These are phyloP conservation scores for Suillus subluteus DNA, from an alignment of 768 basidiomycete species.

Conservation along the genomic window DNA sequence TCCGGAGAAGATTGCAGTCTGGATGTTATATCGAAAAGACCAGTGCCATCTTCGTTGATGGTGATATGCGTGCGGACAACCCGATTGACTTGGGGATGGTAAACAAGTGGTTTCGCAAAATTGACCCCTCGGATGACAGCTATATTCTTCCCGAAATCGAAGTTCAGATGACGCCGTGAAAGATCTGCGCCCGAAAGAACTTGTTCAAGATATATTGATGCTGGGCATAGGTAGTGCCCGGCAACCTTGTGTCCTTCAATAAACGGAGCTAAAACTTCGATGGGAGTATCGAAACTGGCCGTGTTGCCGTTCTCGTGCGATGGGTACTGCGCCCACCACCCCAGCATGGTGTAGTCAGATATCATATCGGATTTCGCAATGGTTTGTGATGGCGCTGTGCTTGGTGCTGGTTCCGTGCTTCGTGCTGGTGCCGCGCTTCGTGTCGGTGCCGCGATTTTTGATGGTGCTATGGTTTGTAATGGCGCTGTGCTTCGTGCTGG, in stretches of 20 bases:
- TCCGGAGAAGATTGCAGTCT: slow-evolving; percentile 32
- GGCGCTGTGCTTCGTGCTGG: neutral
- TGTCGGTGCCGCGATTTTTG: neutral
- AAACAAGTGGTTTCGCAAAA: slow-evolving; percentile 61
- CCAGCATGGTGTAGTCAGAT: slow-evolving; percentile 41
- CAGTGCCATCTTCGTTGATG: slow-evolving; percentile 37
- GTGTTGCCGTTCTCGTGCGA: slow-evolving; percentile 34
- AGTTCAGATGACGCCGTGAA: slow-evolving; percentile 34
- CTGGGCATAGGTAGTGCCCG: slow-evolving; percentile 61
- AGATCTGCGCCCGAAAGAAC: slow-evolving; percentile 49
- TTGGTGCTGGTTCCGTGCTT: too few relatives aligned
- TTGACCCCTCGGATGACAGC: slow-evolving; percentile 46
- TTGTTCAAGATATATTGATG: slow-evolving; percentile 66
- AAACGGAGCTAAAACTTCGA: slow-evolving; percentile 43
- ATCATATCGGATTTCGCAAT: neutral
- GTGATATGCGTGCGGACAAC: slow-evolving; percentile 45
- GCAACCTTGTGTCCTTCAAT: slow-evolving; percentile 64
- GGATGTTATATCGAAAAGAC: slow-evolving; percentile 53
- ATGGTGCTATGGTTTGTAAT: neutral
- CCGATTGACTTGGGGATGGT: slow-evolving; percentile 35
- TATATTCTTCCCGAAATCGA: slow-evolving; percentile 36
- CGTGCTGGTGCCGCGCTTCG: neutral
- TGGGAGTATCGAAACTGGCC: slow-evolving; percentile 59
- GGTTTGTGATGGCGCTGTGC: neutral
- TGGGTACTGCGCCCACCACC: slow-evolving; percentile 48